phyloP scores from a whole-genome alignment of 2,329 filamentous ascomycete species.

The Alternaria metachromatica region DNA sequence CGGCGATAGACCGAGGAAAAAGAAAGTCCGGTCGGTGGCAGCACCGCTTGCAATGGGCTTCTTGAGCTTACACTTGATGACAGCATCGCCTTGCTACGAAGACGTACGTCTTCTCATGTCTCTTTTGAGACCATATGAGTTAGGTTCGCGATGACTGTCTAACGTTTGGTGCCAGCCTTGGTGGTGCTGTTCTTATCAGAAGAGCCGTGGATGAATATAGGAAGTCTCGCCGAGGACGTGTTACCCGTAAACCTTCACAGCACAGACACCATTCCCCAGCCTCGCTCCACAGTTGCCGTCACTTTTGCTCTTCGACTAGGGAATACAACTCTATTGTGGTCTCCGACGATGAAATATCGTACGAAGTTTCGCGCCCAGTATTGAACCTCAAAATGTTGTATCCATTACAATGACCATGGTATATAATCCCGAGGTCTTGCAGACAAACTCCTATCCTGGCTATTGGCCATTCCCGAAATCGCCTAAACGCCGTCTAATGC shows the following conservation, averaged over 20 bases:
- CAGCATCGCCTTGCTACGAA: not conserved
- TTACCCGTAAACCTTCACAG: not conserved
- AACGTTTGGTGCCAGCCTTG: not conserved
- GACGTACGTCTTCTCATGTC: not conserved
- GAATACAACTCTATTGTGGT: not conserved
- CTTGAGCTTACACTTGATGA: not conserved
- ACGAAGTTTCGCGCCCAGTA: not conserved
- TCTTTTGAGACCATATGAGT: not conserved
- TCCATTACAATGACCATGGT: not conserved
- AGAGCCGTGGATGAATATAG: not conserved
- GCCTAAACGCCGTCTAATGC: slow-evolving; percentile 9
- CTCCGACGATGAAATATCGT: not conserved
- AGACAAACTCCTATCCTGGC: not conserved
- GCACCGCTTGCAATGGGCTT: not conserved
- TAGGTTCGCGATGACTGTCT: not conserved
- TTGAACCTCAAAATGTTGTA: not conserved
- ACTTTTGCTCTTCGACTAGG: not conserved
- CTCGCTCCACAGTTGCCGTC: not conserved
- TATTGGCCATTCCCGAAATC: slow-evolving; percentile 5
- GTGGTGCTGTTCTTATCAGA: not conserved
- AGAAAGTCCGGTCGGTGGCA: not conserved
- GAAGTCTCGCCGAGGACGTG: not conserved
- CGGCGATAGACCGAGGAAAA: slow-evolving; percentile 1
- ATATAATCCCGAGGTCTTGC: not conserved
- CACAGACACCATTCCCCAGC: not conserved